Evolutionary conservation across 139 green algal species (phyloP).

Genomic region (Volvox reticuliferus): DNA sequence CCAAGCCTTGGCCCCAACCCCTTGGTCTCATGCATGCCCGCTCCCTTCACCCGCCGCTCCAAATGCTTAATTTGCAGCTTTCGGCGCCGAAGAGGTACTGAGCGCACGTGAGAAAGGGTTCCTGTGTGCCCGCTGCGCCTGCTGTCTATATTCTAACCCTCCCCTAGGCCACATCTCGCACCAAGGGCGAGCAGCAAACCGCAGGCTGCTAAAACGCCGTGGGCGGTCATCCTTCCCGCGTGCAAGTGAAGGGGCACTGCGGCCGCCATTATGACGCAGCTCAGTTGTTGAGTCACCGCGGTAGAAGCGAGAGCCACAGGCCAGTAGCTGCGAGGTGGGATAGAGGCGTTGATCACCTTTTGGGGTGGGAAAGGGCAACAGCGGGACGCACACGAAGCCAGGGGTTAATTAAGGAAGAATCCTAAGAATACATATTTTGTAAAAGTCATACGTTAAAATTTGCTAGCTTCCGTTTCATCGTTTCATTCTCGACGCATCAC

Average conservation of each 20-base stretch:
- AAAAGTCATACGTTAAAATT: no score
- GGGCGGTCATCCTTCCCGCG: conserved; percentile 4
- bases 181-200: conserved; percentile 10
- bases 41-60: no score
- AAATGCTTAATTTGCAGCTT: no score
- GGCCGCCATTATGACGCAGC: conserved; percentile 62
- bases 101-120: no score
- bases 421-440: no score
- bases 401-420: no score
- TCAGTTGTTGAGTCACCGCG: conserved; percentile 84
- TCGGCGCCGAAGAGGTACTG: no score
- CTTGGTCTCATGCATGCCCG: no score
- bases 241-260: conserved; percentile 62
- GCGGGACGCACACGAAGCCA: neutral
- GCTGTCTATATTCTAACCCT: no score
- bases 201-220: neutral
- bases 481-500: neutral
- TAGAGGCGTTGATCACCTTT: conserved; percentile 74
- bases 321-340: conserved; percentile 71
- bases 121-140: no score
- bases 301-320: conserved; percentile 74
- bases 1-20: no score
- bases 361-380: neutral
- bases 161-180: neutral
- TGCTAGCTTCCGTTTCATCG: no score